Conservation (phyloP, 805 yeast genomes). For the Priceomyces medius region DNA sequence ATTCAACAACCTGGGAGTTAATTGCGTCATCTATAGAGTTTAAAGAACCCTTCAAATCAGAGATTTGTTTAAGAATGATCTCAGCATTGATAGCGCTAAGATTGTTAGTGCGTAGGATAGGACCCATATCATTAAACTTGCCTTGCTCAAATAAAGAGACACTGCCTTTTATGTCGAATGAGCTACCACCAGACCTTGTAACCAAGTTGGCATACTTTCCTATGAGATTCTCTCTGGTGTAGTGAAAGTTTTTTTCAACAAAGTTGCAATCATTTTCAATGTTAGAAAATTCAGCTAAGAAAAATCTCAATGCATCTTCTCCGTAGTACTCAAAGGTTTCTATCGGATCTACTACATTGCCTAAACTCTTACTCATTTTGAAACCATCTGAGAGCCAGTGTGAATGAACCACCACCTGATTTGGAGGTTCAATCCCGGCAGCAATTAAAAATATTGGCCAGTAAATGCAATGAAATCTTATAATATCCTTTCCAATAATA, state of each 20-base stretch:
- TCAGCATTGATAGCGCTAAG: slow-evolving; percentile 7
- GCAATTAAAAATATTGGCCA: slow-evolving; percentile 95
- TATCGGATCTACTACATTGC: slow-evolving; percentile 92
- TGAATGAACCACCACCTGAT: slow-evolving; percentile 80
- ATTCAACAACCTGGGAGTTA: slow-evolving; percentile 42
- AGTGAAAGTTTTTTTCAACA: slow-evolving; percentile 52
- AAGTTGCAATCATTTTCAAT: slow-evolving; percentile 79
- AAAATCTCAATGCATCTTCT: slow-evolving; percentile 70
- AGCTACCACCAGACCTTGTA: slow-evolving; percentile 68
- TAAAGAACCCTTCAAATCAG: slow-evolving; percentile 29
- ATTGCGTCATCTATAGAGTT: slow-evolving; percentile 37
- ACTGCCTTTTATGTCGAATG: slow-evolving; percentile 58
- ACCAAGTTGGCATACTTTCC: slow-evolving; percentile 83
- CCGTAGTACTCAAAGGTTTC: slow-evolving; percentile 64
- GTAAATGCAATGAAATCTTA: slow-evolving; percentile 82
- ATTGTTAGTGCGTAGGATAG: slow-evolving; percentile 4
- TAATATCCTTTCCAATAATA: slow-evolving; percentile 88
- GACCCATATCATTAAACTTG: slow-evolving; percentile 21
- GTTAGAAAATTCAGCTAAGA: slow-evolving; percentile 71
- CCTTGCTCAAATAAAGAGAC: slow-evolving; percentile 23
- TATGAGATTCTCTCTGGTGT: slow-evolving; percentile 62
- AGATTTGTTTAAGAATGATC: slow-evolving; percentile 14
- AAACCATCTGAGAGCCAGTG: slow-evolving; percentile 91
- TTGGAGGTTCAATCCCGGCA: slow-evolving; percentile 68
- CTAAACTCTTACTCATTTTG: slow-evolving; percentile 91